These are phyloP conservation scores for Phytopythium vexans DNA, from an alignment of 352 stramenopile species.

Conservation along the genomic window DNA sequence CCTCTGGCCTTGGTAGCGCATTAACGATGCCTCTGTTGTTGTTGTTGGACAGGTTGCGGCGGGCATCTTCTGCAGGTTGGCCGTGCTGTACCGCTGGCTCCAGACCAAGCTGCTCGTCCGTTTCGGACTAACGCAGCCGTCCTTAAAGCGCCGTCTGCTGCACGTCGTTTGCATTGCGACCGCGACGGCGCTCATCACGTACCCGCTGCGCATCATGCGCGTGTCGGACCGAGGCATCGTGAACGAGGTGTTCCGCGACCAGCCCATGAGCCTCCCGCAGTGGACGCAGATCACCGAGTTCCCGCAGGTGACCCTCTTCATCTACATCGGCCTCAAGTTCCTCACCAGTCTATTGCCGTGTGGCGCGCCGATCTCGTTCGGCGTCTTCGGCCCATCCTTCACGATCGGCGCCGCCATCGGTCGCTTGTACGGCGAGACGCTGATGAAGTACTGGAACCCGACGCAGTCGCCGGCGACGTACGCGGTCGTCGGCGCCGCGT, in stretches of 20 bases:
- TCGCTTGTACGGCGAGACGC: constrained; percentile 68
- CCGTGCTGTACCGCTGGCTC: constrained; percentile 34
- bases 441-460: constrained; percentile 77
- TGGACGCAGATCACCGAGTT: constrained; percentile 64
- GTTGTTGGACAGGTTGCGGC: constrained; percentile 40
- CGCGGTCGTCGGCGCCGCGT: constrained; percentile 89
- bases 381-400: constrained; percentile 81
- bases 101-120: constrained; percentile 53
- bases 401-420: constrained; percentile 77
- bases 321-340: constrained; percentile 78
- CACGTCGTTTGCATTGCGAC: constrained; percentile 65
- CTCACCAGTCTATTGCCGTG: constrained; percentile 64
- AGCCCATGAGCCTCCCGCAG: constrained; percentile 48
- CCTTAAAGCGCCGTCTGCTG: constrained; percentile 49
- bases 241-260: constrained; percentile 76
- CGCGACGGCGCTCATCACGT: constrained; percentile 56
- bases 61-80: constrained; percentile 61
- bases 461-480: constrained; percentile 80
- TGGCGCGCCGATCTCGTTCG: constrained; percentile 70
- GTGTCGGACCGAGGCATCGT: constrained; percentile 67
- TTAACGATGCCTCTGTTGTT: constrained; percentile 1
- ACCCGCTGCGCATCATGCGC: constrained; percentile 66
- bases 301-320: constrained; percentile 51
- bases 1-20: not conserved
- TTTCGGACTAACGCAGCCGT: constrained; percentile 47